phyloP scores from a whole-genome alignment of 2,329 filamentous ascomycete species.

The Paramyrothecium sp. region DNA sequence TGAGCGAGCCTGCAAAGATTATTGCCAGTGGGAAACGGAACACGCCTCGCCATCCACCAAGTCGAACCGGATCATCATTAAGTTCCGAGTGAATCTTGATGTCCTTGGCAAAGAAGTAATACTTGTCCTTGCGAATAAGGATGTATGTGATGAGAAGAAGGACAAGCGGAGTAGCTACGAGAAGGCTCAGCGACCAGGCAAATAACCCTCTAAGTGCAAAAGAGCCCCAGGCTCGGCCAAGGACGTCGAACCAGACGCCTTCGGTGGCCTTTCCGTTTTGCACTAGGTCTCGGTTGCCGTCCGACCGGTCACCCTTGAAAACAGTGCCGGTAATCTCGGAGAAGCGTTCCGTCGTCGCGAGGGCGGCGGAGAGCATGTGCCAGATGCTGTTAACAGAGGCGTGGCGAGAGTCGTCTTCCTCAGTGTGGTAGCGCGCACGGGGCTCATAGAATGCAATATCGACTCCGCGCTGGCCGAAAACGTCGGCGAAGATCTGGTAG shows the following conservation, averaged over 20 bases:
- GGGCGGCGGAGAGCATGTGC: slow-evolving; percentile 90
- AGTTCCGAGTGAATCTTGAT: slow-evolving; percentile 55
- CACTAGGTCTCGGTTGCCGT: slow-evolving; percentile 58
- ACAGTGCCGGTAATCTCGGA: slow-evolving; percentile 64
- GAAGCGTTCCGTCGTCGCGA: slow-evolving; percentile 71
- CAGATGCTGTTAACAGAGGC: slow-evolving; percentile 71
- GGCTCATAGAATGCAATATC: slow-evolving; percentile 92
- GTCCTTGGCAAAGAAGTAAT: slow-evolving; percentile 77
- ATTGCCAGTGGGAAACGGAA: slow-evolving; percentile 81
- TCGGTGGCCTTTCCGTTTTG: slow-evolving; percentile 64
- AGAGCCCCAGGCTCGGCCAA: slow-evolving; percentile 75
- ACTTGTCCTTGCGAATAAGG: slow-evolving; percentile 72
- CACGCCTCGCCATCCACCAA: slow-evolving; percentile 79
- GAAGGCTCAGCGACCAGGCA: slow-evolving; percentile 78
- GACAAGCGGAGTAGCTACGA: slow-evolving; percentile 75
- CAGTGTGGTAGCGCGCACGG: slow-evolving; percentile 84
- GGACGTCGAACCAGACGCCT: slow-evolving; percentile 93
- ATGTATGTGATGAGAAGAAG: slow-evolving; percentile 68
- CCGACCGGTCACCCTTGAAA: slow-evolving; percentile 61
- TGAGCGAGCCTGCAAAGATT: slow-evolving; percentile 62
- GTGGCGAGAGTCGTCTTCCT: slow-evolving; percentile 81
- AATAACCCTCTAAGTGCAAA: slow-evolving; percentile 82
- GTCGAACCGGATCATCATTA: slow-evolving; percentile 57
- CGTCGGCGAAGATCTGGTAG: slow-evolving; percentile 77
- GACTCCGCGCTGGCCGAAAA: slow-evolving; percentile 79